phyloP scores from a whole-genome alignment of 805 yeast genomes.

The Pichia heedii region DNA sequence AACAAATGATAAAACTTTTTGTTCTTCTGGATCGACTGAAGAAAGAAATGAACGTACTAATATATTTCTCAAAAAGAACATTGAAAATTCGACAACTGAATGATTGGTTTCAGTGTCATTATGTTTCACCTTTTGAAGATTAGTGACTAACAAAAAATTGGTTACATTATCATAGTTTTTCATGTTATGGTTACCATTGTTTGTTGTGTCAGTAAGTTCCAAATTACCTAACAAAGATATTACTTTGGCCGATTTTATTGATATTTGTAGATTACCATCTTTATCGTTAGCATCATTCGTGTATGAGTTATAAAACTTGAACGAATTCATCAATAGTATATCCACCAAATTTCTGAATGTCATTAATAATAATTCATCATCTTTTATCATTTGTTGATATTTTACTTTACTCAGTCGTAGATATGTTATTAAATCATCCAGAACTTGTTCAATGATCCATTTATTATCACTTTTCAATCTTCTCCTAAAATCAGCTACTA shows the following conservation, averaged over 20 bases:
- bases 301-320: slow-evolving; percentile 46
- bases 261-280: slow-evolving; percentile 33
- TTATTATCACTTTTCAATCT: slow-evolving; percentile 55
- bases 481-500: slow-evolving; percentile 38
- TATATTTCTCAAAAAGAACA: slow-evolving; percentile 53
- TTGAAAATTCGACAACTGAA: slow-evolving; percentile 49
- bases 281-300: not conserved
- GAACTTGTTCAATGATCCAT: slow-evolving; percentile 64
- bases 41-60: slow-evolving; percentile 87
- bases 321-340: slow-evolving; percentile 38
- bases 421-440: slow-evolving; percentile 52
- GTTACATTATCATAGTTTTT: slow-evolving; percentile 9
- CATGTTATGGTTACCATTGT: not conserved
- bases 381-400: slow-evolving; percentile 36
- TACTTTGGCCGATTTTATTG: slow-evolving; percentile 56
- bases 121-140: slow-evolving; percentile 37
- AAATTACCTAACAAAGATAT: slow-evolving; percentile 71
- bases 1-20: slow-evolving; percentile 73
- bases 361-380: slow-evolving; percentile 23
- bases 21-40: slow-evolving; percentile 77
- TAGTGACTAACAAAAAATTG: slow-evolving; percentile 13
- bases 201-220: slow-evolving; percentile 29
- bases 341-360: slow-evolving; percentile 26
- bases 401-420: slow-evolving; percentile 41
- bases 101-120: slow-evolving; percentile 49